These are phyloP conservation scores for Closterium sp. DNA, from an alignment of 139 green algal genomes.

Conservation along the genomic window DNA sequence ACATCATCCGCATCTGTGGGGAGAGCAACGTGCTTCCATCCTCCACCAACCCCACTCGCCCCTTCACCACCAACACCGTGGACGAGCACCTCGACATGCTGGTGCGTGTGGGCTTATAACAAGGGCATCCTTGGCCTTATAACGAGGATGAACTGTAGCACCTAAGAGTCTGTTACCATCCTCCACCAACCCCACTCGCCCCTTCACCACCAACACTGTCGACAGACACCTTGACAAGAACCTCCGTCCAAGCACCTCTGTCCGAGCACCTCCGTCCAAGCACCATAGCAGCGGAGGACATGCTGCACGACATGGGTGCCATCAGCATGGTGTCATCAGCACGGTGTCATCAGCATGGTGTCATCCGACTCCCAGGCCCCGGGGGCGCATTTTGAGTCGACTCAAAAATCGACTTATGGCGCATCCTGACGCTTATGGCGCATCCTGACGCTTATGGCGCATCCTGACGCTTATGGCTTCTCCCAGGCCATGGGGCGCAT, in stretches of 20 bases:
- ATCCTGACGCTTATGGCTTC: too few relatives aligned
- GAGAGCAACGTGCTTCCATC: constrained; percentile 56
- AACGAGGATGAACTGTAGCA: too few relatives aligned
- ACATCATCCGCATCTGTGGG: constrained; percentile 61
- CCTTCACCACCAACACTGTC: constrained; percentile 63
- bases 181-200: constrained; percentile 59
- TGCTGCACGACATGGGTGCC: constrained; percentile 59
- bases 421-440: too few relatives aligned
- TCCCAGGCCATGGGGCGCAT: constrained; percentile 63
- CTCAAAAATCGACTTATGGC: too few relatives aligned
- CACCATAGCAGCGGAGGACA: constrained; percentile 59
- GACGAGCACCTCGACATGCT: constrained; percentile 65
- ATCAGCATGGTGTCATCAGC: constrained; percentile 58
- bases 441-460: too few relatives aligned
- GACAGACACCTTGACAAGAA: constrained; percentile 63
- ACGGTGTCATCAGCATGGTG: constrained; percentile 58
- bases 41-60: constrained; percentile 59
- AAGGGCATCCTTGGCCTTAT: background rate
- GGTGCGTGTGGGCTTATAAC: background rate
- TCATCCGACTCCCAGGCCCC: constrained; percentile 57
- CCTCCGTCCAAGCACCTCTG: constrained; percentile 55
- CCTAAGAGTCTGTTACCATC: constrained; percentile 50
- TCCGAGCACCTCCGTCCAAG: constrained; percentile 52
- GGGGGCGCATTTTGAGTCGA: too few relatives aligned
- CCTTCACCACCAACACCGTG: constrained; percentile 62